These are phyloP conservation scores for Thozetella sp. DNA, from an alignment of 495 filamentous ascomycete genomes.

Conservation along the genomic window DNA sequence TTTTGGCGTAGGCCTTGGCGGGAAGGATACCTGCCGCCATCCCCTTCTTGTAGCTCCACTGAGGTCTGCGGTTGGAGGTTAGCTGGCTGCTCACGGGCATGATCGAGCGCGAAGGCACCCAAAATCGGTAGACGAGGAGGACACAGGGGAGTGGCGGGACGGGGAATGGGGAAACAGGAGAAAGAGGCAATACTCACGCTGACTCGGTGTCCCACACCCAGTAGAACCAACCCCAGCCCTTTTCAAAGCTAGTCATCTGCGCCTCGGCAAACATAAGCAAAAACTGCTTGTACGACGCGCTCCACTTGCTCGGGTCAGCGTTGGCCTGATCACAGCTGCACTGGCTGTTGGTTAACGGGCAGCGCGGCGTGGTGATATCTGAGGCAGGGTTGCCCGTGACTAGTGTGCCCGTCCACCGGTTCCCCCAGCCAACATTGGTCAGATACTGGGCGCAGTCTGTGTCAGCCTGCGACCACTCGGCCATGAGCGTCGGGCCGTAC, in stretches of 20 bases:
- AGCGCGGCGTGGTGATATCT: slow-evolving; percentile 62
- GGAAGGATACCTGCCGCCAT: slow-evolving; percentile 85
- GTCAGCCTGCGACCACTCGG: slow-evolving; percentile 98
- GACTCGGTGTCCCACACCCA: slow-evolving; percentile 75
- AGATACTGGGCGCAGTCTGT: slow-evolving; percentile 90
- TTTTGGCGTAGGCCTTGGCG: slow-evolving; percentile 69
- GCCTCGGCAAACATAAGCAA: slow-evolving; percentile 89
- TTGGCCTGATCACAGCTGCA: slow-evolving; percentile 82
- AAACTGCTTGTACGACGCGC: slow-evolving; percentile 78
- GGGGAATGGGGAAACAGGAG: background rate
- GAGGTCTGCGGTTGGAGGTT: slow-evolving; percentile 68
- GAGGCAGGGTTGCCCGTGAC: slow-evolving; percentile 56
- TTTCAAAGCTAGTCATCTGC: slow-evolving; percentile 91
- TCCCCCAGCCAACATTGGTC: slow-evolving; percentile 87
- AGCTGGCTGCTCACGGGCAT: slow-evolving; percentile 55
- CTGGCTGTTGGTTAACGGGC: slow-evolving; percentile 61
- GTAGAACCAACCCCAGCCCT: slow-evolving; percentile 96
- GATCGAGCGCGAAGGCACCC: background rate
- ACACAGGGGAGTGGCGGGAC: background rate
- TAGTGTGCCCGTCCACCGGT: slow-evolving; percentile 85
- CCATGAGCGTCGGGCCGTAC: slow-evolving; percentile 95
- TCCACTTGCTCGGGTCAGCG: slow-evolving; percentile 68
- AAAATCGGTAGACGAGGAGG: slow-evolving; percentile 1
- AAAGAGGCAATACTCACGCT: slow-evolving; percentile 22
- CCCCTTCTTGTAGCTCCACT: slow-evolving; percentile 94